Conservation (phyloP, 1,284 basidiomycete genomes). For the Puccinia triticina region DNA sequence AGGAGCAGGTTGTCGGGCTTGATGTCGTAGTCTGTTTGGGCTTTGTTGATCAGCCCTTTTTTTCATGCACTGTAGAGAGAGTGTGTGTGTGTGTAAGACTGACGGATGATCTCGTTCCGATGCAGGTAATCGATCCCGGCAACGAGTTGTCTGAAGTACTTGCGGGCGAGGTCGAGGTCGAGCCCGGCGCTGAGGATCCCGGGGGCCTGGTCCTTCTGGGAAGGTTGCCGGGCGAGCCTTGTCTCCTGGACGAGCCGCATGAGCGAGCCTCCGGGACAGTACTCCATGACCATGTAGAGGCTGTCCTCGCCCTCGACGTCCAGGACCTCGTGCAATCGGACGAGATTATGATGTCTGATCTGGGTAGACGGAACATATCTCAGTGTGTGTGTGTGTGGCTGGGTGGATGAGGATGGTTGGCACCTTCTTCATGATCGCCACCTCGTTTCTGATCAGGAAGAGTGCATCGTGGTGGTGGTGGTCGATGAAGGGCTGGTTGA, state of each 20-base stretch:
- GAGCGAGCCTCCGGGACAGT: conserved; percentile 64
- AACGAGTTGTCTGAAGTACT: conserved; percentile 66
- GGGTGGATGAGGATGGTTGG: conserved; percentile 56
- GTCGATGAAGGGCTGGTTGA: conserved; percentile 9
- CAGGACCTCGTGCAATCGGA: conserved; percentile 65
- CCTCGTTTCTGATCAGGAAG: conserved; percentile 61
- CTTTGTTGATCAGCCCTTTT: no score
- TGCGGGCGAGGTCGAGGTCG: conserved; percentile 59
- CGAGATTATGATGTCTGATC: conserved; percentile 62
- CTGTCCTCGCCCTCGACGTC: conserved; percentile 65
- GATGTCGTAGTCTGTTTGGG: conserved; percentile 58
- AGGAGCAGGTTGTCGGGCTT: conserved; percentile 67
- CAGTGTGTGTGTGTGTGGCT: background rate
- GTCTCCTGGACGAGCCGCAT: conserved; percentile 61
- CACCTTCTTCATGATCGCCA: conserved; percentile 64
- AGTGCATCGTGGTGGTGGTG: conserved; percentile 59
- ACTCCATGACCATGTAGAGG: conserved; percentile 65
- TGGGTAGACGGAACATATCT: conserved; percentile 22
- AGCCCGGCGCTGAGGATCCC: conserved; percentile 54
- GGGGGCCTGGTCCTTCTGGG: conserved; percentile 56
- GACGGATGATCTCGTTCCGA: conserved; percentile 64
- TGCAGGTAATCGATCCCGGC: conserved; percentile 63
- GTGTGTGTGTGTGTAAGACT: background rate
- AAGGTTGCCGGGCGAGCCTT: no score
- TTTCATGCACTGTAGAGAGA: background rate